A percentile compares a stretch with the other conserved stretches of the same genome.
These are phyloP conservation scores for Xylariaceae sp. DNA, from an alignment of 2,329 filamentous ascomycete species.

Conservation along the genomic window DNA sequence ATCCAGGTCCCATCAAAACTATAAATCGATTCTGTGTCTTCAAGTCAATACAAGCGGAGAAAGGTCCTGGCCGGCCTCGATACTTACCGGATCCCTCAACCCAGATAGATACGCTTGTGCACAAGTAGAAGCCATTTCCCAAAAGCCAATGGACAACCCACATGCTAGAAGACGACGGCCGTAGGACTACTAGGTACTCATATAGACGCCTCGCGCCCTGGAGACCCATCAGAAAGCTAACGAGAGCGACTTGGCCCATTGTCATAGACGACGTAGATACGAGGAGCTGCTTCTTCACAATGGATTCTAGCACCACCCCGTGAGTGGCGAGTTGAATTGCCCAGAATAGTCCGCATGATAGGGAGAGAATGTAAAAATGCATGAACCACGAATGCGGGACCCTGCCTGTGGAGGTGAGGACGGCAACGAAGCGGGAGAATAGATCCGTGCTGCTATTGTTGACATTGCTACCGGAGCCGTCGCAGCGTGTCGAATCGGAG, in stretches of 20 bases:
- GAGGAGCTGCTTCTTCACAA: constrained; percentile 38
- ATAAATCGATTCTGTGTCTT: constrained; percentile 31
- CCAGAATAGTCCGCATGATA: constrained; percentile 70
- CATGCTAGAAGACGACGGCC: constrained; percentile 70
- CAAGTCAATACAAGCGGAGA: constrained; percentile 17
- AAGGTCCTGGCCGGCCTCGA: not conserved
- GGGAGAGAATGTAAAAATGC: constrained; percentile 76
- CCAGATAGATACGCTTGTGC: constrained; percentile 73
- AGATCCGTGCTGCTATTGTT: constrained; percentile 11
- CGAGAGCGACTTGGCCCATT: constrained; percentile 55
- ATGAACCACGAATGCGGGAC: constrained; percentile 87
- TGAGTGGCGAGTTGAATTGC: constrained; percentile 52
- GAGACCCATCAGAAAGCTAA: constrained; percentile 66
- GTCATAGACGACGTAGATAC: constrained; percentile 44
- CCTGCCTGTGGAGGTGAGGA: constrained; percentile 40
- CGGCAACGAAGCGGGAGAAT: constrained; percentile 30
- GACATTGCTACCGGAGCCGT: not conserved
- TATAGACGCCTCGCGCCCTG: constrained; percentile 72
- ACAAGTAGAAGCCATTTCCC: constrained; percentile 70
- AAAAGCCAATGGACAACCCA: constrained; percentile 77
- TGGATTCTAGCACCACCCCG: constrained; percentile 47
- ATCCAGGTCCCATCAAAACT: constrained; percentile 20
- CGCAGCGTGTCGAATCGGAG: constrained; percentile 8
- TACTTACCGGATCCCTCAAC: constrained; percentile 68
- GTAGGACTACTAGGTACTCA: constrained; percentile 63